Percentiles rank a stretch among this genome's conserved stretches.
Evolutionary conservation across 371 early-diverging fungal species (phyloP).

Genomic region (Funneliformis caledonium): DNA sequence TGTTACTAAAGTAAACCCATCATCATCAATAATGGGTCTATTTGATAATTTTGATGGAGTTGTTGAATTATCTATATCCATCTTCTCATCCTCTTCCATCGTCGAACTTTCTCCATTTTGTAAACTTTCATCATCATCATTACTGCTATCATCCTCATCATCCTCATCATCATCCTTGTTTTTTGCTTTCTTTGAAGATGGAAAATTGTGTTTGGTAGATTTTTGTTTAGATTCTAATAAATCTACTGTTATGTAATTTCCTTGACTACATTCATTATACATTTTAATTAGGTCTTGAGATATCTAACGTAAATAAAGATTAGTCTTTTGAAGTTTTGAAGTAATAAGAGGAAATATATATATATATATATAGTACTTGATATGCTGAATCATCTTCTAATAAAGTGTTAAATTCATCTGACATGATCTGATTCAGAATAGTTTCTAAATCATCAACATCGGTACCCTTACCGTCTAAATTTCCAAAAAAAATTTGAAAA

Average conservation of each 20-base stretch:
- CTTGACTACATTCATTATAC: conserved; percentile 10
- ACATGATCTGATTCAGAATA: conserved; percentile 66
- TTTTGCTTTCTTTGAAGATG: background rate
- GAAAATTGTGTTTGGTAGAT: background rate
- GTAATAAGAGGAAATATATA: background rate
- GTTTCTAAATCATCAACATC: conserved; percentile 68
- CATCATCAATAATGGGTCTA: conserved; percentile 20
- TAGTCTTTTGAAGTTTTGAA: background rate
- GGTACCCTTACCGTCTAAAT: conserved; percentile 62
- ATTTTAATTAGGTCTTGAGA: conserved; percentile 21
- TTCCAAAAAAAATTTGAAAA: background rate
- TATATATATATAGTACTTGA: conserved; percentile 30
- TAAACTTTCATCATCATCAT: background rate
- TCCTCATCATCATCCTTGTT: background rate
- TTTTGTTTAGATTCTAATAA: background rate
- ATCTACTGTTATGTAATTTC: conserved; percentile 3
- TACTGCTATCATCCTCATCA: background rate
- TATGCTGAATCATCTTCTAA: conserved; percentile 68
- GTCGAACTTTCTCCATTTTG: background rate
- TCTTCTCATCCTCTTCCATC: background rate
- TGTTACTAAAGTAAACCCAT: conserved; percentile 24
- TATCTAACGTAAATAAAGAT: background rate
- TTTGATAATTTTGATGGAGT: background rate
- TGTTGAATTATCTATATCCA: background rate
- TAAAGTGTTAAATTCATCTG: conserved; percentile 66